phyloP scores from a whole-genome alignment of 1,284 basidiomycete species.

The Trametes polyzona region DNA sequence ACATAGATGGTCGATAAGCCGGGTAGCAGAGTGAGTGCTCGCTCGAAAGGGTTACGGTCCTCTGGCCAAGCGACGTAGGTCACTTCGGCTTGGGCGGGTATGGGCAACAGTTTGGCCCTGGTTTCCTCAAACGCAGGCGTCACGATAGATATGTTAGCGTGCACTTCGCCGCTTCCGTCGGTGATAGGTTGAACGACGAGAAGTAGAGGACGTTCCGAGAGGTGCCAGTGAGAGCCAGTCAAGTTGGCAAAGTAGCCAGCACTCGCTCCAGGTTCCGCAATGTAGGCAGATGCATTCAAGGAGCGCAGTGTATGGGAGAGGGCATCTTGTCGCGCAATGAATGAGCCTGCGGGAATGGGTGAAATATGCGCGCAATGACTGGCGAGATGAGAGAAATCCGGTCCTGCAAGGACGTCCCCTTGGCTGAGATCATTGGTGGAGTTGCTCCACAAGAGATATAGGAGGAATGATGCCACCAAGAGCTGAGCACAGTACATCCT shows the following conservation, averaged over 20 bases:
- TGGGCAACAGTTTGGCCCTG: conserved; percentile 62
- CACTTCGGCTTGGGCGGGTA: conserved; percentile 51
- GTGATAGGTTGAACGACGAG: conserved; percentile 60
- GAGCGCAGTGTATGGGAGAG: conserved; percentile 55
- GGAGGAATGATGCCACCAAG: too few relatives aligned
- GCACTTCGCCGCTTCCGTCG: conserved; percentile 35
- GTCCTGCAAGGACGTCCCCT: background rate
- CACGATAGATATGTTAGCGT: conserved; percentile 59
- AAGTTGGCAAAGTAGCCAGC: conserved; percentile 76
- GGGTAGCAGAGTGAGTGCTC: conserved; percentile 52
- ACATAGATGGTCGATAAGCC: conserved; percentile 55
- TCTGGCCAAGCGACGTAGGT: conserved; percentile 77
- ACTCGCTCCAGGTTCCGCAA: conserved; percentile 78
- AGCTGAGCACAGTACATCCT: background rate
- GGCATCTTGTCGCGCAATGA: conserved; percentile 52
- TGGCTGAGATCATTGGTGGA: background rate
- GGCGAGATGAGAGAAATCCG: conserved; percentile 44
- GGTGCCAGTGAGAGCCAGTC: conserved; percentile 62
- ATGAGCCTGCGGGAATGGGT: conserved; percentile 54
- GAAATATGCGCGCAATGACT: conserved; percentile 54
- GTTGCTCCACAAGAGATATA: conserved; percentile 10
- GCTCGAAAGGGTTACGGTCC: conserved; percentile 67
- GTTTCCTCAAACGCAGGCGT: conserved; percentile 80
- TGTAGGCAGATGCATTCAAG: conserved; percentile 62
- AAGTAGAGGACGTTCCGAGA: conserved; percentile 80